Base-by-base conservation (phyloP, 257 asterid species). In the Parsonsia alboflavescens region DNA sequence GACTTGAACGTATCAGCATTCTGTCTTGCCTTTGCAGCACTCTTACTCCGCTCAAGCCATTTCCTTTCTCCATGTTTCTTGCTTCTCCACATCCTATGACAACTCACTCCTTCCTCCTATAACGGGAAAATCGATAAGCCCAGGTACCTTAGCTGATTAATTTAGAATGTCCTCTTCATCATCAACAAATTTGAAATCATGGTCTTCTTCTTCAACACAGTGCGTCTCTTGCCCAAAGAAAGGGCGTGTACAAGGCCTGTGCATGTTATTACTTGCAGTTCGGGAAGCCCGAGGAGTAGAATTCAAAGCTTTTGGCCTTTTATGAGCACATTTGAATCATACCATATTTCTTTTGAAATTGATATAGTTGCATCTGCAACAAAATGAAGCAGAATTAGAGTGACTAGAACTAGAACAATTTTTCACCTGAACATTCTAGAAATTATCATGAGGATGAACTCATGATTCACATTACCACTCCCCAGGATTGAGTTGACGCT, bases 391-490 rank as follows among this genome's bases (percentile, higher is more conserved):
- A n/a, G n/a, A n/a, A n/a, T n/a, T n/a, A 49, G 2, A 41, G 15
- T 16, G 42, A 48, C 44, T 36, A 10, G 53, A 22, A 6, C 15
- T n/a, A n/a, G n/a, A 36, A n/a, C 16, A 28, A 15, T 69, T 58
- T 49, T 28, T 15, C 41, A 44, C 57, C 19, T 28, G 62, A 61
- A 73, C 66, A 39, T 63, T 42, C 28, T 63, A 41, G 49, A 71
- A 58, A 52, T 21, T 28, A 61, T 10, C n/a, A n/a, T n/a, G 48
- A 45, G 26, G 33, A 42, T 21, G 73, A 76, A 73, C 97, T 89
- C 80, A 94, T 97, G 99, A 89, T 75, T 94, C 97, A 80, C 99
- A 95, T 82, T 95, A 93, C 98, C 99, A 95, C 81, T 95, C 99
- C 66, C 99, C 98, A 39, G 88, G 86, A 84, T 83, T 85, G 68